Evolutionary conservation across 1,284 basidiomycete genomes (phyloP), one percentile per base, ranked within the genome.

Genomic region (Fomitopsis pinicola): DNA sequence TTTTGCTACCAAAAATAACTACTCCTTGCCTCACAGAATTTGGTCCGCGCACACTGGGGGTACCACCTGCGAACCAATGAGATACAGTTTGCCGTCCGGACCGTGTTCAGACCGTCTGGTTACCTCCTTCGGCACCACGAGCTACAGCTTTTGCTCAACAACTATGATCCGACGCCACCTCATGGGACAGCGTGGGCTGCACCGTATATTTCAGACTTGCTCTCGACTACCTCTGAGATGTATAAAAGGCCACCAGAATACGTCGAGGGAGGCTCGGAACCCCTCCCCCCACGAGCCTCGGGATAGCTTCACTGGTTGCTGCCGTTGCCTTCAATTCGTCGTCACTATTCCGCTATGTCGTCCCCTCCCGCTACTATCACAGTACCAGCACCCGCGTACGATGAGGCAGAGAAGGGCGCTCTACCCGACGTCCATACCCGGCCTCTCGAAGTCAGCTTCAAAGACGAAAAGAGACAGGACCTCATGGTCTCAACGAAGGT

Each of bases 331-430:
- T 62, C 64, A 63, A 59, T 65, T 61, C 6, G 30, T 35, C 9
- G 5, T 10, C 45, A 30, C 55, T 59, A 26, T 52, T 50, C 61
- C 59, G 59, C 59, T 60, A 71, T 70, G 69, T 68, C 68, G 63
- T 65, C 69, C 61, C 65, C 67, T 58, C 56, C 63, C 60, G 38
- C 38, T 40, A 64, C 50, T 46, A 66, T 66, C 36, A 63, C 63
- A 73, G 70, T 73, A 64, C 67, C 73, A 67, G 70, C 73, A 62
- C 68, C 76, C 63, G 71, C 73, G 61, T 75, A 80, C 66, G 77
- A 77, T 72, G 84, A 86, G 63, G 78, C 83, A 57, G 86, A 88
- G 76, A 83, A 81, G 69, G 87, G 85, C 59, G 79, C 77, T 57
- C 69, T 81, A 48, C 52, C 52, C 19, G 82, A 83, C 57, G 68